Percentiles rank a stretch among this genome's conserved stretches.
These are phyloP conservation scores for Chalara sp. DNA, from an alignment of 2,329 filamentous ascomycete genomes.

Conservation along the genomic window DNA sequence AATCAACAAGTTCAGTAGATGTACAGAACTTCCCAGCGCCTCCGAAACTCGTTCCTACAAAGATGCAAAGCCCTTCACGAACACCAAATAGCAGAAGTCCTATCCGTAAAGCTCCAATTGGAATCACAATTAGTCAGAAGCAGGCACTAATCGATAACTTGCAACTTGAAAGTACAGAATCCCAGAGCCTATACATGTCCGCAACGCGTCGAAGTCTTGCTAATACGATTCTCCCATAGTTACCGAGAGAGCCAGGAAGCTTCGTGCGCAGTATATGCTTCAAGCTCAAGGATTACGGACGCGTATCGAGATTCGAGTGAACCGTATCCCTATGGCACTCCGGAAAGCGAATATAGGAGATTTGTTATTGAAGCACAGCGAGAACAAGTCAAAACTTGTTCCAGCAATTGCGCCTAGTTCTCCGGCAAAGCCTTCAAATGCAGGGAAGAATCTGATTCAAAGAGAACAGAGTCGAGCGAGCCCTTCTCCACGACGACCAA, in stretches of 20 bases:
- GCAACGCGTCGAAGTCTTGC: conserved; percentile 9
- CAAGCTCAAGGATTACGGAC: conserved; percentile 81
- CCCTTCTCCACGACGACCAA: conserved; percentile 25
- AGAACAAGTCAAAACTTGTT: conserved; percentile 8
- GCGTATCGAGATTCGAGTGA: conserved; percentile 86
- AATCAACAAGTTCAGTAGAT: conserved; percentile 23
- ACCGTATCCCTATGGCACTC: conserved; percentile 76
- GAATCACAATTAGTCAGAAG: conserved; percentile 67
- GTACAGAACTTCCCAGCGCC: conserved; percentile 21
- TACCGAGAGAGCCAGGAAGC: conserved; percentile 77
- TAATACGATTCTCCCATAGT: conserved; percentile 43
- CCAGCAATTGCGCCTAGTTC: conserved; percentile 7
- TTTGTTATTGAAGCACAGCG: conserved; percentile 36
- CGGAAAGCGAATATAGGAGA: conserved; percentile 80
- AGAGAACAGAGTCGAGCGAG: conserved; percentile 17
- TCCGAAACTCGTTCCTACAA: conserved; percentile 25
- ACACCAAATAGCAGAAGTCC: conserved; percentile 47
- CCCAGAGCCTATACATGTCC: conserved; percentile 5
- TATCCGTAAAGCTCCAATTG: conserved; percentile 52
- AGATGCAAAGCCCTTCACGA: conserved; percentile 29
- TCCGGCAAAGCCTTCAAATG: conserved; percentile 12
- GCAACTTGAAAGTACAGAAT: conserved; percentile 70
- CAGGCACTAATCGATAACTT: conserved; percentile 84
- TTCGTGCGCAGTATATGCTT: conserved; percentile 81
- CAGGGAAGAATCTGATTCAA: conserved; percentile 20